These are phyloP conservation scores for Penicillium turbatum DNA, from an alignment of 495 filamentous ascomycete genomes.

Conservation along the genomic window DNA sequence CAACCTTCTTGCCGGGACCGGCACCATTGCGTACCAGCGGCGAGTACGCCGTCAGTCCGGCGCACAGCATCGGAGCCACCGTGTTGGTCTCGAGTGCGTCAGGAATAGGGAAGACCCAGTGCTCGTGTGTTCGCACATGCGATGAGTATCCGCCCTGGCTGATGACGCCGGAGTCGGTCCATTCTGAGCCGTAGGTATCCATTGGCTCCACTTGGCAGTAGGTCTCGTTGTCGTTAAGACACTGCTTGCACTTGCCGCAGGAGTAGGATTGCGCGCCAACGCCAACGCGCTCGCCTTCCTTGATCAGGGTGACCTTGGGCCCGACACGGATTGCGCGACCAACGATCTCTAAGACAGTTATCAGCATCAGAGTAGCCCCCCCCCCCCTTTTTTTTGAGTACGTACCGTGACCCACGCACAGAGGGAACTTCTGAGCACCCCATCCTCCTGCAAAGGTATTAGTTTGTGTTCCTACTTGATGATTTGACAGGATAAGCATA, in stretches of 20 bases:
- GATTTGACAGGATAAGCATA: slow-evolving; percentile 6
- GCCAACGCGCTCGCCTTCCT: slow-evolving; percentile 73
- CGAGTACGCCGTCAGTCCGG: slow-evolving; percentile 75
- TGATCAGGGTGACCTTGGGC: slow-evolving; percentile 58
- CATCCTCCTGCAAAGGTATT: slow-evolving; percentile 50
- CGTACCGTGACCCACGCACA: slow-evolving; percentile 64
- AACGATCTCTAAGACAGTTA: slow-evolving; percentile 52
- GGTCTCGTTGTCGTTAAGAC: slow-evolving; percentile 70
- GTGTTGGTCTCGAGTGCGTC: slow-evolving; percentile 59
- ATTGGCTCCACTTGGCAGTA: slow-evolving; percentile 62
- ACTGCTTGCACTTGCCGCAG: slow-evolving; percentile 65
- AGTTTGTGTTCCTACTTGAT: not conserved
- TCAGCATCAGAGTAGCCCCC: not conserved
- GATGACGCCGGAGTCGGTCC: slow-evolving; percentile 58
- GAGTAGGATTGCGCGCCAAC: slow-evolving; percentile 74
- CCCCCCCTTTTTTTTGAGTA: not conserved
- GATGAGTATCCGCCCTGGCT: slow-evolving; percentile 63
- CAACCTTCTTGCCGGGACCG: slow-evolving; percentile 77
- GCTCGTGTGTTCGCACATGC: slow-evolving; percentile 71
- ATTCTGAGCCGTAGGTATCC: slow-evolving; percentile 64
- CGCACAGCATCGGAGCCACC: slow-evolving; percentile 87
- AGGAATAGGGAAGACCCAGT: slow-evolving; percentile 75
- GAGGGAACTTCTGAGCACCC: slow-evolving; percentile 63
- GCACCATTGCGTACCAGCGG: slow-evolving; percentile 72
- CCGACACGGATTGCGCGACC: slow-evolving; percentile 70